These are phyloP conservation scores for Byssochlamys sp. DNA, from an alignment of 2,329 filamentous ascomycete species.

Conservation along the genomic window DNA sequence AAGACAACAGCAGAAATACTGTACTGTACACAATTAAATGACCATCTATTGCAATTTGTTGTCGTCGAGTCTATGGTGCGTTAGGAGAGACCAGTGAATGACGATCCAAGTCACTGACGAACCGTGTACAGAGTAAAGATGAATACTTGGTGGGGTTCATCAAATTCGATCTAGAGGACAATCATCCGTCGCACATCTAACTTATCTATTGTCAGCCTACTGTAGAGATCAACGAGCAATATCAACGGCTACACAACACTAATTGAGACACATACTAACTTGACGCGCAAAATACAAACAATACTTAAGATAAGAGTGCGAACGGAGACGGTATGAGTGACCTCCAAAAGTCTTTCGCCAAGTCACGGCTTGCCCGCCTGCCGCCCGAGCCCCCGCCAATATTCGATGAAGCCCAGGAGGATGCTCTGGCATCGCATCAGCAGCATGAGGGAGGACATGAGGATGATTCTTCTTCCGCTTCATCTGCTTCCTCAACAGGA, in stretches of 20 bases:
- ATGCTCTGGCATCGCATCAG: slow-evolving; percentile 29
- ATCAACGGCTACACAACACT: not conserved
- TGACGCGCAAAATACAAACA: too few species aligned
- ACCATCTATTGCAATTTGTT: not conserved
- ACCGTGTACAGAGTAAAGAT: not conserved
- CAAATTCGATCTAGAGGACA: not conserved
- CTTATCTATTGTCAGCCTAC: not conserved
- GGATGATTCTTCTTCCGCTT: slow-evolving; percentile 62
- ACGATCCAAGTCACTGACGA: not conserved
- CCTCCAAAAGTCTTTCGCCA: slow-evolving; percentile 68
- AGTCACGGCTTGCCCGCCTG: slow-evolving; percentile 57
- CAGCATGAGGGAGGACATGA: slow-evolving; percentile 30
- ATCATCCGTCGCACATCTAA: not conserved
- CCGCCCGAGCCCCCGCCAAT: slow-evolving; percentile 46
- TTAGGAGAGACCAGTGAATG: not conserved
- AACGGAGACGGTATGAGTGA: slow-evolving; percentile 56
- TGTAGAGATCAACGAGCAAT: not conserved
- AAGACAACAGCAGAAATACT: not conserved
- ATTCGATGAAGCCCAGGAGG: slow-evolving; percentile 32
- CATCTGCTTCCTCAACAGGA: slow-evolving; percentile 82
- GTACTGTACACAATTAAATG: not conserved
- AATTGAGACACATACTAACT: not conserved
- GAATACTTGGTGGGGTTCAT: not conserved
- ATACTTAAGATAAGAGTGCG: not conserved
- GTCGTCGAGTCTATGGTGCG: not conserved